A percentile compares a stretch with the other conserved stretches of the same genome.
phyloP scores from a whole-genome alignment of 2,329 filamentous ascomycete species.

The Fusarium temperatum region DNA sequence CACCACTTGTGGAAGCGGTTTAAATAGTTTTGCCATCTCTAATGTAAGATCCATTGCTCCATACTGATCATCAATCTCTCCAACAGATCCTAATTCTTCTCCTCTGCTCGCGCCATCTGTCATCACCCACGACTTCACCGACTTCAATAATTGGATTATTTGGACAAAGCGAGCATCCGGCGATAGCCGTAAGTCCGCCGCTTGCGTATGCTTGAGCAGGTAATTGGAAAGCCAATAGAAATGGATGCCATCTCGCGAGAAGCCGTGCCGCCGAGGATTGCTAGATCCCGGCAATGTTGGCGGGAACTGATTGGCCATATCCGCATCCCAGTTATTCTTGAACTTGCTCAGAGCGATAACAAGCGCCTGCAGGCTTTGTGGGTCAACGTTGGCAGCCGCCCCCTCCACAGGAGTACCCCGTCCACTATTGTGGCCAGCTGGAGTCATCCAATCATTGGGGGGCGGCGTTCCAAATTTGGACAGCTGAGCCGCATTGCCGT shows the following conservation, averaged over 20 bases:
- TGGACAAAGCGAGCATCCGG: conserved; percentile 69
- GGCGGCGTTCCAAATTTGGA: conserved; percentile 63
- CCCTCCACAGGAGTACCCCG: conserved; percentile 57
- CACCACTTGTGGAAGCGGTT: conserved; percentile 61
- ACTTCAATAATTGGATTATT: conserved; percentile 68
- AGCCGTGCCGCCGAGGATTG: conserved; percentile 70
- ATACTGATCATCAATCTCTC: conserved; percentile 73
- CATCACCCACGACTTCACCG: conserved; percentile 67
- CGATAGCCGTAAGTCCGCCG: conserved; percentile 62
- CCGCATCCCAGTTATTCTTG: conserved; percentile 76
- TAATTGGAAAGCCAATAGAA: conserved; percentile 78
- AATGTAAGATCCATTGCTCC: conserved; percentile 71
- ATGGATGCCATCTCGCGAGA: conserved; percentile 76
- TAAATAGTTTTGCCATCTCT: conserved; percentile 77
- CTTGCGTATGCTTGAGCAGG: conserved; percentile 67
- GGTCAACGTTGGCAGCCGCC: conserved; percentile 50
- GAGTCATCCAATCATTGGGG: conserved; percentile 66
- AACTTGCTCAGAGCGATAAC: conserved; percentile 73
- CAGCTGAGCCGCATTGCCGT: conserved; percentile 50
- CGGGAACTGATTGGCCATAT: conserved; percentile 74
- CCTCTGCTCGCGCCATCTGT: conserved; percentile 71
- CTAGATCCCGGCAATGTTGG: conserved; percentile 54
- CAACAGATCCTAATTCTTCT: conserved; percentile 73
- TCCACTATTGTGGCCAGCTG: conserved; percentile 53
- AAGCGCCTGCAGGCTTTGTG: conserved; percentile 58